These are phyloP conservation scores for Colletotrichum lentis DNA, from an alignment of 2,329 filamentous ascomycete genomes.

Conservation along the genomic window DNA sequence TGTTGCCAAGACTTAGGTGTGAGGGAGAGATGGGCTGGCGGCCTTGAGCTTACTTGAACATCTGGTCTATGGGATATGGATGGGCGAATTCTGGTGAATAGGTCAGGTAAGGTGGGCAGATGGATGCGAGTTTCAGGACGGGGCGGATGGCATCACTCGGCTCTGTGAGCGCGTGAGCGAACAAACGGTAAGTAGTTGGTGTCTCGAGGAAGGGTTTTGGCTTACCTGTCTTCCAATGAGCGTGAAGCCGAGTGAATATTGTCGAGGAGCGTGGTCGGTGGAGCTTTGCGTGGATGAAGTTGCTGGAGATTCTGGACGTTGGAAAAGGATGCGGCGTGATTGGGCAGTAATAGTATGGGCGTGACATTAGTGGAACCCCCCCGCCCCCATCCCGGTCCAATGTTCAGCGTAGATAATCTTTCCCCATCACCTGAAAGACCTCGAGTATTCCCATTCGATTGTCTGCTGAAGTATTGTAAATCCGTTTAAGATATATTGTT, in stretches of 20 bases:
- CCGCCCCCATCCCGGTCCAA: neutral
- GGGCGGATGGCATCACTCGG: neutral
- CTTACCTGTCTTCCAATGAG: neutral
- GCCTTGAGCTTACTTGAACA: conserved; percentile 37
- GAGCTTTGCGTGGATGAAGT: conserved; percentile 4
- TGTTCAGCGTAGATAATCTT: neutral
- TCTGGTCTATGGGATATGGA: conserved; percentile 16
- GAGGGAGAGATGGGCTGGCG: neutral
- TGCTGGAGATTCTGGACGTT: neutral
- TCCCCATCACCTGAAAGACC: neutral
- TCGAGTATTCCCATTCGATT: neutral
- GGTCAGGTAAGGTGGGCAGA: neutral
- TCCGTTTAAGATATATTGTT: too few species aligned
- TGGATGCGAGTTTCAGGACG: neutral
- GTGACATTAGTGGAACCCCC: neutral
- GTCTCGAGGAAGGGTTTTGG: neutral
- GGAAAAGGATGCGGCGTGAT: neutral
- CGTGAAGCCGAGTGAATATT: neutral
- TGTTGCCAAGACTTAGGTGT: neutral
- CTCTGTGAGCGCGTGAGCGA: neutral
- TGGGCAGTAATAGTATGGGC: neutral
- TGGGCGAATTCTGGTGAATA: neutral
- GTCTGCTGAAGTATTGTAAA: neutral
- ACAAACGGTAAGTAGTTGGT: neutral
- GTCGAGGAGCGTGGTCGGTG: neutral